Base-by-base conservation (phyloP, 1,284 basidiomycete species). In the Moniliophthora roreri region DNA sequence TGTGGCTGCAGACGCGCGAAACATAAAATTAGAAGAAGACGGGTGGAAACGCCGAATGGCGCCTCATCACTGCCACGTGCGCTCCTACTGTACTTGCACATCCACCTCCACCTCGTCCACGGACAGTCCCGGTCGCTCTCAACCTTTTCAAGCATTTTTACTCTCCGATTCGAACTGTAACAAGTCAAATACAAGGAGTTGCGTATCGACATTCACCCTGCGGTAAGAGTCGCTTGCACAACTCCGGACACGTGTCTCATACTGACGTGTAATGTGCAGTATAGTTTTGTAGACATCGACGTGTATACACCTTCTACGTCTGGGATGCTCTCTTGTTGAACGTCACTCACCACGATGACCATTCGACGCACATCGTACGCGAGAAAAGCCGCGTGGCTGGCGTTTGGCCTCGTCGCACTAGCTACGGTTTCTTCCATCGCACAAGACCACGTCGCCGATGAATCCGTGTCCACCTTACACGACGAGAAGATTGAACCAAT, bases 311-410 rank as follows among this genome's bases (percentile, higher is more conserved):
- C 7, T 32, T 32, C 13, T 10, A n/a, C 26, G n/a, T 15, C 16
- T 46, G 44, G 44, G 28, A 46, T 46, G 44, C 9, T 16, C 44
- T 32, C 13, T 32, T 46, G 24, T 32, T 46, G 13, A 46, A 46
- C 4, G 39, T 35, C 34, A 48, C 16, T 26, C 21, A 26, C 40
- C 13, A 40, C 46, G 26, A 57, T 51, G 50, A 50, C 41, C 24
- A 7, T 41, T 34, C 49, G 51, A 20, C 51, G 42, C 56, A 68
- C 68, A 59, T 58, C 65, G 45, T 85, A 62, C 57, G 64, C 69
- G 51, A 63, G 77, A 61, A 91, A 89, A 58, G 82, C 81, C 53
- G 81, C 73, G 37, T 85, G 81, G 80, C 65, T 85, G 37, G 79
- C 79, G 41, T 81, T 82, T 64, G 79, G 76, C 46, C 69, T 85